Evolutionary conservation across 139 green algal genomes (phyloP), one percentile per base, ranked within the genome.

Genomic region (Closterium sp.): DNA sequence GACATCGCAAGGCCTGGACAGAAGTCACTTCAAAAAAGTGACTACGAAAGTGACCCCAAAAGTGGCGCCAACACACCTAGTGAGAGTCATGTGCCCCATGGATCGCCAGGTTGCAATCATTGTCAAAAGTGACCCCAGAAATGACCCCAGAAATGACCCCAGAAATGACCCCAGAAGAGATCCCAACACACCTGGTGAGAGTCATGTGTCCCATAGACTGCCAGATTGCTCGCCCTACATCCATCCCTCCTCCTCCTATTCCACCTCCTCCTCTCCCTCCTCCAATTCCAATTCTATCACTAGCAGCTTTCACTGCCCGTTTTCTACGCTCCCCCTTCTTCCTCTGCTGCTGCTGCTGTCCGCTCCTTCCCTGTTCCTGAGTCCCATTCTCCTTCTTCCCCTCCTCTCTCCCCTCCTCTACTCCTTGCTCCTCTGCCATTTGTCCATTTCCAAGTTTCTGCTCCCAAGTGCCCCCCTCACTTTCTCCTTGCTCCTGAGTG

Each of bases 171-270:
- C 38, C 38, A 50, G 38, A 50, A 9, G 38, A 17, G 38, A 50
- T 9, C 1, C 38, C 38, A 50, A 24, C 62, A 79, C 19, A 79
- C 62, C 62, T 79, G 19, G 62, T 79, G 17, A 79, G 62, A 79
- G 62, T 79, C 62, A 79, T 79, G 62, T 92, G 70, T 24, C 22
- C 34, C 79, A 94, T 92, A 5, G 91, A 89, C 31, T 89, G 88
- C 30, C 28, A 94, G 90, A 92, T 94, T 13, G 50, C 91, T n/a
- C 91, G 79, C 1, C 91, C 91, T 19, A 88, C 89, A 30, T 94
- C 91, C 22, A 91, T n/a, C 1, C 22, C 31, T 28, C 34, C 22
- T 79, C 62, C 62, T 24, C 62, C 62, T 21, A 7, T 10, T 17
- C 50, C 50, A 70, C 50, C 50, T 70, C 62, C 62, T 27, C 17